Base-by-base conservation (phyloP, 805 yeast species). In the Tetrapisispora nanseiensis region DNA sequence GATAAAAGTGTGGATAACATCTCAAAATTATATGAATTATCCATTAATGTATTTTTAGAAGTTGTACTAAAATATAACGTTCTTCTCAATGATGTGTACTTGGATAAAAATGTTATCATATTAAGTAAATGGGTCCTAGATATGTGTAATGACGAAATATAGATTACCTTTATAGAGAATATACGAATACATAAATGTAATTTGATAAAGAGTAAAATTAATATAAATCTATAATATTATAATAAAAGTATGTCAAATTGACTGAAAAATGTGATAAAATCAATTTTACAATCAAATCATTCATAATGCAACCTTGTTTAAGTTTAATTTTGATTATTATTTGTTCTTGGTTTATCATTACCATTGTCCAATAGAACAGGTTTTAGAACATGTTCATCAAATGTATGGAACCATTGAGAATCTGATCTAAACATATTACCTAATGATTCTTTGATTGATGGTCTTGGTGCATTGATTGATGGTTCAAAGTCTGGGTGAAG, bases 381-480 rank as follows among this genome's bases (percentile, higher is more conserved):
- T 61, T 89, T 89, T 53, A 92, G 70, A 19, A 92, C 92, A 57
- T 86, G 86, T 53, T 92, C 96, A 59, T 92, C 99, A 57, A 92
- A 86, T 52, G 78, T 82, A 18, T 86, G 82, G 61, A 92, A 92
- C 97, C 98, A 90, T 57, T 75, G 80, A 10, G 89, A 83, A 43
- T 59, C 63, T 21, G 62, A 44, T 18, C 47, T 50, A 32, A 58
- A 58, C 22, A 61, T 43, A 10, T 48, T 54, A 18, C 56, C 55
- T 21, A 59, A 18, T n/a, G 46, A 26, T 26, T 44, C 44, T 26
- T 43, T 49, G 3, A 48, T 21, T 4, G 42, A 39, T 13, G 22
- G 15, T 27, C 42, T 39, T 3, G 42, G 42, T 1, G 37, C 20
- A 23, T 23, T 26, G 2, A 33, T 20, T 12, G 20, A 15, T 15